phyloP scores from a whole-genome alignment of 2,329 filamentous ascomycete genomes.

The Hymenoscyphus fraxineus region DNA sequence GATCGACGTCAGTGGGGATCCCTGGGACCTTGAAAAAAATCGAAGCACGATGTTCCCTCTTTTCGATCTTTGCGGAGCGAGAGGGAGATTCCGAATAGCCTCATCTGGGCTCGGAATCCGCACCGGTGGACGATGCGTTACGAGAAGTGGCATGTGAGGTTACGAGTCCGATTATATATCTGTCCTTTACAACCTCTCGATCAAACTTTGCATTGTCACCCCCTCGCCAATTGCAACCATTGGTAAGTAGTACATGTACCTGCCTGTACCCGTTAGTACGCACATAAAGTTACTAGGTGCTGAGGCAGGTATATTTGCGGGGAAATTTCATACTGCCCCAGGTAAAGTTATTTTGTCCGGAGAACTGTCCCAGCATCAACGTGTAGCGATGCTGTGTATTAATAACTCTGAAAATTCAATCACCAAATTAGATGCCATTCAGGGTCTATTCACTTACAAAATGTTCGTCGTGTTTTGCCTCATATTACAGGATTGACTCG shows the following conservation, averaged over 20 bases:
- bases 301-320: neutral
- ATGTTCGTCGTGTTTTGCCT: neutral
- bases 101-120: neutral
- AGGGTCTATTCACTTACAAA: no score
- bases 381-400: no score
- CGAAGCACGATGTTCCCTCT: neutral
- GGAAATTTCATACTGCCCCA: neutral
- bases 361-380: no score
- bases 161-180: neutral
- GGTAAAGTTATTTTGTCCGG: neutral
- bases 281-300: no score
- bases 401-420: no score
- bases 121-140: neutral
- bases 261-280: neutral
- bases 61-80: neutral
- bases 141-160: neutral
- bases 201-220: neutral
- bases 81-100: neutral
- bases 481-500: neutral
- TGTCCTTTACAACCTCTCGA: constrained; percentile 2
- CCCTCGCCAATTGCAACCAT: neutral
- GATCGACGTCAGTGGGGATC: neutral
- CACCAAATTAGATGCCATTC: no score
- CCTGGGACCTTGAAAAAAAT: neutral
- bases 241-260: neutral